phyloP scores from a whole-genome alignment of 2,329 filamentous ascomycete genomes.

The Cercospora sp. region DNA sequence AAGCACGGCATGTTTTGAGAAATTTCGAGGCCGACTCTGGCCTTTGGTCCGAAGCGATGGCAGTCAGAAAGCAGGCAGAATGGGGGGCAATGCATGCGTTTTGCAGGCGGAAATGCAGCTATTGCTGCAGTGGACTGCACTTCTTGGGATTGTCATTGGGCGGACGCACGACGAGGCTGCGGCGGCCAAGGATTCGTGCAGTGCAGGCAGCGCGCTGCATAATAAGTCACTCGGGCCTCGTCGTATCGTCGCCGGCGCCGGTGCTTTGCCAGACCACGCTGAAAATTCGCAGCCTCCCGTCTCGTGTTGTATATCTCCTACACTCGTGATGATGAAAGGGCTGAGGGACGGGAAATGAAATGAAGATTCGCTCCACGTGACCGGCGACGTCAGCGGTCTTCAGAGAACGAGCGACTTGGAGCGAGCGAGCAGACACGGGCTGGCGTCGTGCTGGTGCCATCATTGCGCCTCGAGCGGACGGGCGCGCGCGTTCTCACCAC shows the following conservation, averaged over 20 bases:
- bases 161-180: neutral
- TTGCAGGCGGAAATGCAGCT: neutral
- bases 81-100: neutral
- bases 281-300: neutral
- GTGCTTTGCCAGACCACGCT: neutral
- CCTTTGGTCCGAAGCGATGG: neutral
- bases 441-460: neutral
- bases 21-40: neutral
- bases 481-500: neutral
- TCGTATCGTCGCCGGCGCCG: neutral
- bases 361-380: neutral
- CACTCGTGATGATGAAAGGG: neutral
- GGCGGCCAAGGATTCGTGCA: neutral
- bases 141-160: neutral
- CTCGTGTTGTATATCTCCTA: neutral
- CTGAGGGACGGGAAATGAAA: neutral
- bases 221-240: neutral
- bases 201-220: neutral
- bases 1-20: too few relatives aligned
- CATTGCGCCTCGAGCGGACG: neutral
- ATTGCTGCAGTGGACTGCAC: slow-evolving; percentile 1
- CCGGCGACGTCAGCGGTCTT: neutral
- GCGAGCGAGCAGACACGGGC: too few relatives aligned
- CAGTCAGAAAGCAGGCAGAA: neutral
- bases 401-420: neutral